Percentiles rank a stretch among this genome's conserved stretches.
These are phyloP conservation scores for Lentinula detonsa DNA, from an alignment of 768 basidiomycete genomes.

Conservation along the genomic window DNA sequence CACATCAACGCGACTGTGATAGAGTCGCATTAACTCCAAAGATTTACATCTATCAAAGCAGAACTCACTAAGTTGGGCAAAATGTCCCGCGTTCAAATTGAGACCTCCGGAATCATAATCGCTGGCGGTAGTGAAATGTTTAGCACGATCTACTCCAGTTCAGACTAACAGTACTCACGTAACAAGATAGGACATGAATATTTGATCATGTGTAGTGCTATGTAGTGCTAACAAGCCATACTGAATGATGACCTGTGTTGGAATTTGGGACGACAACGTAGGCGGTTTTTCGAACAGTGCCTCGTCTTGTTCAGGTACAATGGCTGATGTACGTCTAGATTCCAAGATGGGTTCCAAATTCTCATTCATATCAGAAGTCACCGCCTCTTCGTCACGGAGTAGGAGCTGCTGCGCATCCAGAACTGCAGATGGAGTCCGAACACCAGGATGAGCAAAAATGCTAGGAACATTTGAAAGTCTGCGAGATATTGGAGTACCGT, in stretches of 20 bases:
- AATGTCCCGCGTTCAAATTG: constrained; percentile 86
- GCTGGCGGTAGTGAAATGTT: constrained; percentile 28
- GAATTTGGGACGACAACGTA: constrained; percentile 69
- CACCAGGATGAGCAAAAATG: constrained; percentile 82
- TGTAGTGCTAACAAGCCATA: constrained; percentile 89
- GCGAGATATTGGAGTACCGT: constrained; percentile 35
- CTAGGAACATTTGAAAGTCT: constrained; percentile 60
- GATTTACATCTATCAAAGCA: not conserved
- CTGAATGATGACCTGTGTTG: constrained; percentile 81
- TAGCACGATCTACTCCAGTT: constrained; percentile 11
- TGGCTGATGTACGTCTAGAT: constrained; percentile 27
- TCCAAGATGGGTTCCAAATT: constrained; percentile 54
- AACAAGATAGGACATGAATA: constrained; percentile 89
- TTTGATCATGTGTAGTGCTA: constrained; percentile 83
- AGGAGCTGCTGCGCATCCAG: constrained; percentile 64
- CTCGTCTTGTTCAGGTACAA: constrained; percentile 24
- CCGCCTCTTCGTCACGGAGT: constrained; percentile 31
- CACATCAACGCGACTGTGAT: constrained; percentile 88
- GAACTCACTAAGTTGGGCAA: constrained; percentile 77
- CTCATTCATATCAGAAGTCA: constrained; percentile 13
- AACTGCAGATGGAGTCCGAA: constrained; percentile 71
- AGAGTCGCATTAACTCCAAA: constrained; percentile 1
- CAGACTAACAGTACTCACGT: constrained; percentile 45
- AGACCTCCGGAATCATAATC: constrained; percentile 84
- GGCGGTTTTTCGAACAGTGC: constrained; percentile 48